phyloP scores from a whole-genome alignment of 371 early-diverging fungal species.

The Rozella allomycis region DNA sequence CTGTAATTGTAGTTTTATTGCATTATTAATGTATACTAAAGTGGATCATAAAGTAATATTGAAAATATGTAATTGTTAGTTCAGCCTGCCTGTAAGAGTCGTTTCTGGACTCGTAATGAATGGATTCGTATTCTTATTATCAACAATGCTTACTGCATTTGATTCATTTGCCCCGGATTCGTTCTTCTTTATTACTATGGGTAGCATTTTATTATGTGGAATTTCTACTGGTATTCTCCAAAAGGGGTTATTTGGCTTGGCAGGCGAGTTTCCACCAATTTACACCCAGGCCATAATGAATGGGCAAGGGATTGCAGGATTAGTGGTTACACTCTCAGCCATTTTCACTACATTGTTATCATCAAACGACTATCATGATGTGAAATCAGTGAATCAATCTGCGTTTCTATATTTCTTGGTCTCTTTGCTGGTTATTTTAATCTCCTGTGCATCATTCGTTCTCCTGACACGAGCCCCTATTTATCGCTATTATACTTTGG shows the following conservation, averaged over 20 bases:
- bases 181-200: conserved; percentile 35
- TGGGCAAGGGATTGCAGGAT: conserved; percentile 23
- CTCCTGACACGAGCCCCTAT: background rate
- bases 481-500: background rate
- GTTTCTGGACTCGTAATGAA: conserved; percentile 19
- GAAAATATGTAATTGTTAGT: too few relatives aligned
- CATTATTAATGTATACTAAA: conserved; percentile 18
- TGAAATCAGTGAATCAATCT: background rate
- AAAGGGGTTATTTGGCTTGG: conserved; percentile 47
- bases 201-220: conserved; percentile 33
- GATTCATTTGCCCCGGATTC: conserved; percentile 10
- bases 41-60: too few relatives aligned
- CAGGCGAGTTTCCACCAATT: conserved; percentile 39
- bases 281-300: conserved; percentile 47
- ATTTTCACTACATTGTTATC: too few relatives aligned
- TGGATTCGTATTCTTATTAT: conserved; percentile 14
- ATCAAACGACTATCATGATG: conserved; percentile 9
- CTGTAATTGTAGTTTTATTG: conserved; percentile 30
- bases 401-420: background rate
- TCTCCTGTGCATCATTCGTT: background rate
- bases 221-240: conserved; percentile 38
- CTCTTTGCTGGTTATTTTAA: background rate
- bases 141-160: conserved; percentile 13
- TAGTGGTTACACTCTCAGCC: conserved; percentile 9
- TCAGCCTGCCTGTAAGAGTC: conserved; percentile 11